Conservation (phyloP, 192 early-diverging fungal genomes). For the Helicostylum pulchrum region DNA sequence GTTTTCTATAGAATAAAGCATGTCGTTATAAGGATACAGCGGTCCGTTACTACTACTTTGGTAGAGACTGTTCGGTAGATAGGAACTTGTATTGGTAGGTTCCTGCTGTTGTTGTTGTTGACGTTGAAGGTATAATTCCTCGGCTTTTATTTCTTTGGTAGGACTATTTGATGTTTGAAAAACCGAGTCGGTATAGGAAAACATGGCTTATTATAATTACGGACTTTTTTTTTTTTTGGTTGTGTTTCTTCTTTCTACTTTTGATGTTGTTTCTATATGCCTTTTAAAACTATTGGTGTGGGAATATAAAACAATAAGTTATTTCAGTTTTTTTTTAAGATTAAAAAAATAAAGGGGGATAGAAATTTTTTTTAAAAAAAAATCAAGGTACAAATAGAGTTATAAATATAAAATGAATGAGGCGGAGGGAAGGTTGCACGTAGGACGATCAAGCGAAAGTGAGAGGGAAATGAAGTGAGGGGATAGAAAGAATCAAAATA, state of each 20-base stretch:
- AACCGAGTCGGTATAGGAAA: too few species aligned
- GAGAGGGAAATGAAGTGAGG: not conserved
- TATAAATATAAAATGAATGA: not conserved
- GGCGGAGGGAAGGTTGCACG: not conserved
- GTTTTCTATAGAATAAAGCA: not conserved
- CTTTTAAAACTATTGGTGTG: not conserved
- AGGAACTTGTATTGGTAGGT: too few species aligned
- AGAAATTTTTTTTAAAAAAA: conserved; percentile 7
- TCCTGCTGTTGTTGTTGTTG: too few species aligned
- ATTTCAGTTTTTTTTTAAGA: not conserved
- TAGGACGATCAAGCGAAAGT: not conserved
- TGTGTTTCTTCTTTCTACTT: too few species aligned
- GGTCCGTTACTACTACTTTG: too few species aligned
- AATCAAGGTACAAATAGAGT: not conserved
- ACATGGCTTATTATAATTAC: too few species aligned
- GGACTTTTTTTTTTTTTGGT: too few species aligned
- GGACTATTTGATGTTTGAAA: too few species aligned
- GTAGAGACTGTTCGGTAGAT: too few species aligned
- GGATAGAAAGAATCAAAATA: not conserved
- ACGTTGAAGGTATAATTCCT: too few species aligned
- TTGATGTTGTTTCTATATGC: not conserved
- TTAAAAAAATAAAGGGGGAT: not conserved
- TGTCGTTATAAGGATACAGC: not conserved
- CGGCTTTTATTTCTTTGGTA: too few species aligned
- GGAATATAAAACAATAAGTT: not conserved